Conservation (phyloP, 768 basidiomycete species). For the Mycena epipterygia region DNA sequence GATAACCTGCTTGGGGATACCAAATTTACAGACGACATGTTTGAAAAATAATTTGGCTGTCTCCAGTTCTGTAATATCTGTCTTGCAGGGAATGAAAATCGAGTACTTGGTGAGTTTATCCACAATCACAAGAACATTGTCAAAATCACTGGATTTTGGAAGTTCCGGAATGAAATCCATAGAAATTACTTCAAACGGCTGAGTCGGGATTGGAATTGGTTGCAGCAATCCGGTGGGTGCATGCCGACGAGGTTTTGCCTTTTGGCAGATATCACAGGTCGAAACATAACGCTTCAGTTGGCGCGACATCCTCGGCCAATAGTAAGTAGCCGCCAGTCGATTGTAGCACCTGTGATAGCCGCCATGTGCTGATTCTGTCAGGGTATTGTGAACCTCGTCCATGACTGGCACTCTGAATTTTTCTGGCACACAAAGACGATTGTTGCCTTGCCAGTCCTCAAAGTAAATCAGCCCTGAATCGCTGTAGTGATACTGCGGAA, state of each 20-base stretch:
- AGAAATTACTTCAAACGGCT: background rate
- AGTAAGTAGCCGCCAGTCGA: background rate
- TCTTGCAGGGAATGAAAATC: background rate
- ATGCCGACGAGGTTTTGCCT: background rate
- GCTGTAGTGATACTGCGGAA: slow-evolving; percentile 27
- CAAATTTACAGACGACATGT: background rate
- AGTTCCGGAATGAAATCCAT: slow-evolving; percentile 12
- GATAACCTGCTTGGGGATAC: background rate
- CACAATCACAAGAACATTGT: background rate
- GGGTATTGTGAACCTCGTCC: slow-evolving; percentile 41
- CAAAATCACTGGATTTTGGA: background rate
- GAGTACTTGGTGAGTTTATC: slow-evolving; percentile 5
- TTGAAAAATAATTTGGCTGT: slow-evolving; percentile 4
- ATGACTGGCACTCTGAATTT: slow-evolving; percentile 33
- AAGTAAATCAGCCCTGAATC: slow-evolving; percentile 35
- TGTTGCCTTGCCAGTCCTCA: no score
- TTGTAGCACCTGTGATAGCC: slow-evolving; percentile 33
- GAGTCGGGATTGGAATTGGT: background rate
- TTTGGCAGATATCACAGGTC: slow-evolving; percentile 3
- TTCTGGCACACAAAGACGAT: slow-evolving; percentile 46
- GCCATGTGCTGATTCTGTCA: slow-evolving; percentile 46
- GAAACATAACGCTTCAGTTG: background rate
- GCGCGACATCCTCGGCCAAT: background rate
- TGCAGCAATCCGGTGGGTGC: background rate
- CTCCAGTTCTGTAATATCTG: background rate